A percentile compares a stretch with the other conserved stretches of the same genome.
Evolutionary conservation across 768 basidiomycete species (phyloP).

Genomic region (Russula ochroleuca): DNA sequence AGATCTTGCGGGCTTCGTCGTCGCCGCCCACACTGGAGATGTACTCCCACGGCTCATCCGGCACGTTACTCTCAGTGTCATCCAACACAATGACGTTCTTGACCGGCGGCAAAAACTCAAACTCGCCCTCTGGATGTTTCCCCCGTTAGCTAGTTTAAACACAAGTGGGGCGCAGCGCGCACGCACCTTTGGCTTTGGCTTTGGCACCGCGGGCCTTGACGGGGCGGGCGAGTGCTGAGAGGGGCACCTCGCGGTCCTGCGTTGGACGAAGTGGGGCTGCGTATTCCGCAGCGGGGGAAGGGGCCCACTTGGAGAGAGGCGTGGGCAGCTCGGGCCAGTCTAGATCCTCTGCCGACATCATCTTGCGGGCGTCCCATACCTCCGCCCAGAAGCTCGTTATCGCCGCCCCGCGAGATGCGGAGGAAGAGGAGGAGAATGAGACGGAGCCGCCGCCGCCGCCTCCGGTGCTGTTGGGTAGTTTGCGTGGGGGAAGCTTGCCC

Average conservation of each 20-base stretch:
- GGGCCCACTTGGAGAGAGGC: background rate
- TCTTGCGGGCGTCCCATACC: constrained; percentile 14
- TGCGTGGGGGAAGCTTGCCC: constrained; percentile 8
- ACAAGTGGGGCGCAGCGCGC: constrained; percentile 5
- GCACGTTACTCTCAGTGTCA: constrained; percentile 42
- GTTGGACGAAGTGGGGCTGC: constrained; percentile 11
- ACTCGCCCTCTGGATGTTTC: constrained; percentile 45
- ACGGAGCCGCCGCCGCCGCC: no score
- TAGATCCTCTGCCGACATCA: background rate
- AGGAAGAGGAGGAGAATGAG: background rate
- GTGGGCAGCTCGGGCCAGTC: constrained; percentile 18
- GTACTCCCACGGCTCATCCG: constrained; percentile 59
- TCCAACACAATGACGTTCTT: constrained; percentile 57
- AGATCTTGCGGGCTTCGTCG: constrained; percentile 31
- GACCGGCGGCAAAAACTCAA: constrained; percentile 52
- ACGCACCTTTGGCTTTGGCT: constrained; percentile 36
- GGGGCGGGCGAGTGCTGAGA: constrained; percentile 31
- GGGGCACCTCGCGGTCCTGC: constrained; percentile 28
- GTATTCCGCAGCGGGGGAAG: background rate
- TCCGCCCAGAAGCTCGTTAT: constrained; percentile 17
- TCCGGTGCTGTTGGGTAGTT: background rate
- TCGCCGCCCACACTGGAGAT: constrained; percentile 42
- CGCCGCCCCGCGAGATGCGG: background rate
- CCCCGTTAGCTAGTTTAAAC: no score
- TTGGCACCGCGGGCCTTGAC: constrained; percentile 30